Conservation (phyloP, 2,329 filamentous ascomycete species). For the Calonectria crousiana region DNA sequence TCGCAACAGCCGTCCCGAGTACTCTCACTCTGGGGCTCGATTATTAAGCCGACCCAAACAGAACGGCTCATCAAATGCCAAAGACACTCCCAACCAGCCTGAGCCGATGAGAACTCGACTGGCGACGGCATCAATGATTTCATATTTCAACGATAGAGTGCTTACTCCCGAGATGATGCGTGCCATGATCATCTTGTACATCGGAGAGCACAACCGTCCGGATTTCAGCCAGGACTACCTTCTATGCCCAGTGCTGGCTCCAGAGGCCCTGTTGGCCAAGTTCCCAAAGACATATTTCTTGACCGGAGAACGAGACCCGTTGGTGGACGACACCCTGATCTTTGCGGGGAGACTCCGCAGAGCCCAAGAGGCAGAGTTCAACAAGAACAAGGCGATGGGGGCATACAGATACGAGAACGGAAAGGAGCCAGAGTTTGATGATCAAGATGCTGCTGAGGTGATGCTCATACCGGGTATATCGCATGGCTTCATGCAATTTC, state of each 20-base stretch:
- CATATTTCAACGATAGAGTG: slow-evolving; percentile 96
- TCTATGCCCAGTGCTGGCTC: slow-evolving; percentile 89
- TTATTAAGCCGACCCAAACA: slow-evolving; percentile 40
- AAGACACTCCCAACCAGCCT: slow-evolving; percentile 62
- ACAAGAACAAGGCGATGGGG: slow-evolving; percentile 24
- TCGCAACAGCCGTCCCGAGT: slow-evolving; percentile 60
- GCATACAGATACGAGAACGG: slow-evolving; percentile 18
- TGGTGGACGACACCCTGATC: slow-evolving; percentile 97
- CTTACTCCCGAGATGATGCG: slow-evolving; percentile 98
- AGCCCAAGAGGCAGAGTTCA: slow-evolving; percentile 71
- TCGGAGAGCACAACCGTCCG: slow-evolving; percentile 91
- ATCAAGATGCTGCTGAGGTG: slow-evolving; percentile 72
- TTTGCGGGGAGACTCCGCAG: slow-evolving; percentile 91
- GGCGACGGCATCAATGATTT: slow-evolving; percentile 96
- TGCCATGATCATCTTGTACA: slow-evolving; percentile 98
- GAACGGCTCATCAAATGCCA: slow-evolving; percentile 28
- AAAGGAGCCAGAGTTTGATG: slow-evolving; percentile 53
- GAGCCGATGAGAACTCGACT: slow-evolving; percentile 83
- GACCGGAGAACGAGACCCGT: slow-evolving; percentile 92
- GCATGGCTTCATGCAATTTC: slow-evolving; percentile 95
- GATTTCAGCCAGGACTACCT: slow-evolving; percentile 94
- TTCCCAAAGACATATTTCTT: slow-evolving; percentile 96
- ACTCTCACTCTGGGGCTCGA: slow-evolving; percentile 60
- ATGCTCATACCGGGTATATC: slow-evolving; percentile 88
- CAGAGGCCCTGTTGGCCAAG: slow-evolving; percentile 82